Evolutionary conservation across 164 flowering plant species (phyloP), one percentile per base, ranked within the genome.

Genomic region (Piper longum): DNA sequence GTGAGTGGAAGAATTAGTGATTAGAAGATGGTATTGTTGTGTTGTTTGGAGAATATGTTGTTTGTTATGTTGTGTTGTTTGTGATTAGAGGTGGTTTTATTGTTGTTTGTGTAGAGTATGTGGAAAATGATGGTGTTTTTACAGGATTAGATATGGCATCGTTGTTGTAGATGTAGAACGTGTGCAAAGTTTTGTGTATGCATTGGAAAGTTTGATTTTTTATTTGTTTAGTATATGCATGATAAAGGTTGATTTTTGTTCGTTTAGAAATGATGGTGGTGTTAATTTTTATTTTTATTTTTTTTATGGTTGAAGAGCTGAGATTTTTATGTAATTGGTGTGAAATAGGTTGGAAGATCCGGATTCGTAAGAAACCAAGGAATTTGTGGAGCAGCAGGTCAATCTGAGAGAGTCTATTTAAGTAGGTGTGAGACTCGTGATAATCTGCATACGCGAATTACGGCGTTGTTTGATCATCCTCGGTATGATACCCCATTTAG

Each of bases 271-370:
- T 8, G 7, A 7, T 59, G 39, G 0, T 39, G 9, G 62, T 39
- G 2, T 17, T 4, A 39, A n/a, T n/a, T n/a, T n/a, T n/a, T n/a
- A 13, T 36, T 60, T 39, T 17, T 13, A 14, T 4, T 18, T 18
- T 67, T n/a, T 17, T 54, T 56, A 41, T 16, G 60, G 91, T 45
- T 7, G 52, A 7, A 14, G 12, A 7, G 13, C 52, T 45, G 52
- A 14, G 7, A 1, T 45, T 3, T 7, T 45, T 7, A 45, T 45
- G 52, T 45, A 6, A 45, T 45, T 45, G 7, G 52, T 45, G 52
- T 14, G 4, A 45, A 45, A 6, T 45, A 45, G 99, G 99, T 81
- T 95, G 39, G 99, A 95, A 73, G 96, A 95, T 71, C 90, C 99
- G 5, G 96, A 89, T 54, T 82, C 96, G 0, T 90, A 84, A 16